Percentiles rank a stretch among this genome's conserved stretches.
phyloP scores from a whole-genome alignment of 2,329 filamentous ascomycete genomes.

The Gliomastix tumulicola region DNA sequence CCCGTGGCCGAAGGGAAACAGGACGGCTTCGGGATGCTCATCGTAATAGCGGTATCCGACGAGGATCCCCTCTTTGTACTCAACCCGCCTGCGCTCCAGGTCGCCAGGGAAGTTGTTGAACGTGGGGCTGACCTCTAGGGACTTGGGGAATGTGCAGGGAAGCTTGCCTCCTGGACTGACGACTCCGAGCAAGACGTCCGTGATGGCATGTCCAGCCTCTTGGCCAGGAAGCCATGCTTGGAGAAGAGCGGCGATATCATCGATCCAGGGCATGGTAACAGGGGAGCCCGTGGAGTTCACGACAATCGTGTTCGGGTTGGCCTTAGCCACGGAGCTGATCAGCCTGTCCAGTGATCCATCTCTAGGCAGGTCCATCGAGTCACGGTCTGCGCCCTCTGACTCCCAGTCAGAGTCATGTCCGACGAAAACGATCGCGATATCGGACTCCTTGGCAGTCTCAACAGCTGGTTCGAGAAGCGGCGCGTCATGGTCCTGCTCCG shows the following conservation, averaged over 20 bases:
- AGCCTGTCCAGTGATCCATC: conserved; percentile 50
- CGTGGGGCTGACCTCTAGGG: conserved; percentile 43
- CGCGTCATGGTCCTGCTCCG: no score
- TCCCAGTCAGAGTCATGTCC: conserved; percentile 46
- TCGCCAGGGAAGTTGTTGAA: conserved; percentile 53
- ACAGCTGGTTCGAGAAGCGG: no score
- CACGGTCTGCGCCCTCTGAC: conserved; percentile 57
- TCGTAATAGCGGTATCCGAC: conserved; percentile 55
- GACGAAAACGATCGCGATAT: conserved; percentile 48
- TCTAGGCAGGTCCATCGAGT: conserved; percentile 59
- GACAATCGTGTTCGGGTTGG: conserved; percentile 52
- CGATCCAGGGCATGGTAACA: conserved; percentile 46
- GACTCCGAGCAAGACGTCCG: conserved; percentile 56
- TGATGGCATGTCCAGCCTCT: conserved; percentile 60
- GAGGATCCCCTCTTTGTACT: conserved; percentile 62
- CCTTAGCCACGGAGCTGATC: conserved; percentile 45
- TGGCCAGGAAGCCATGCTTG: conserved; percentile 64
- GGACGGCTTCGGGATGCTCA: conserved; percentile 20
- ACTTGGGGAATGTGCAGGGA: conserved; percentile 53
- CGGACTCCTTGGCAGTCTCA: conserved; percentile 43
- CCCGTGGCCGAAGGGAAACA: conserved; percentile 61
- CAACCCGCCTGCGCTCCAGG: conserved; percentile 24
- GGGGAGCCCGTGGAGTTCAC: conserved; percentile 59
- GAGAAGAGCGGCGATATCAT: conserved; percentile 46
- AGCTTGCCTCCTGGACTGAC: conserved; percentile 58